Percentiles rank a stretch among this genome's conserved stretches.
phyloP scores from a whole-genome alignment of 2,329 filamentous ascomycete species.

The Rhynchosporium graminicola region DNA sequence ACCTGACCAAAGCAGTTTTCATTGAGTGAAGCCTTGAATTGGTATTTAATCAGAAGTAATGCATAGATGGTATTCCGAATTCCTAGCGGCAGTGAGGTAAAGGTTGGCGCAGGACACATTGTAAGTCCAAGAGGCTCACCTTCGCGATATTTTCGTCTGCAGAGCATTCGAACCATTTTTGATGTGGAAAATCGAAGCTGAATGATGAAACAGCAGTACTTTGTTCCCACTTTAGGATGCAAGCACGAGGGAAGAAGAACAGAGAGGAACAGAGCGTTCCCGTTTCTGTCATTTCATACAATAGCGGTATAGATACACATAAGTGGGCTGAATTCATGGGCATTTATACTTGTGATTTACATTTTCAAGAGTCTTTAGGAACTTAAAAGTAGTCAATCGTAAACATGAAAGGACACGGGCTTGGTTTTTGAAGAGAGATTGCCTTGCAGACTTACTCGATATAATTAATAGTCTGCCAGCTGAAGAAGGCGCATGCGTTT shows the following conservation, averaged over 20 bases:
- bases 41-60: constrained; percentile 14
- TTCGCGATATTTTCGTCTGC: constrained; percentile 21
- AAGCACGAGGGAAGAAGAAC: neutral
- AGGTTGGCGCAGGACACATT: constrained; percentile 17
- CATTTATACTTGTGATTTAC: too few relatives aligned
- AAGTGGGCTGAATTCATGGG: too few relatives aligned
- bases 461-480: too few relatives aligned
- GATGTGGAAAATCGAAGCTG: constrained; percentile 11
- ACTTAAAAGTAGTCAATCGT: too few relatives aligned
- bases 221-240: neutral
- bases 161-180: constrained; percentile 19
- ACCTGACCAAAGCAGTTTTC: neutral
- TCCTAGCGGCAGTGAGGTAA: constrained; percentile 21
- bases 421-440: too few relatives aligned
- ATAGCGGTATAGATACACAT: too few relatives aligned
- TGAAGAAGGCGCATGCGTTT: too few relatives aligned
- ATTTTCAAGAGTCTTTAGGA: too few relatives aligned
- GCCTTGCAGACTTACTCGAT: too few relatives aligned
- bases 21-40: constrained; percentile 3
- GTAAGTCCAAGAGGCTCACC: constrained; percentile 22
- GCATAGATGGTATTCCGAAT: constrained; percentile 21
- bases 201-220: constrained; percentile 10
- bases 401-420: too few relatives aligned
- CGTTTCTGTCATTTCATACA: too few relatives aligned
- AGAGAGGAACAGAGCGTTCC: too few relatives aligned